phyloP scores from a whole-genome alignment of 129 eudicot genomes.

The Flaveria bidentis region DNA sequence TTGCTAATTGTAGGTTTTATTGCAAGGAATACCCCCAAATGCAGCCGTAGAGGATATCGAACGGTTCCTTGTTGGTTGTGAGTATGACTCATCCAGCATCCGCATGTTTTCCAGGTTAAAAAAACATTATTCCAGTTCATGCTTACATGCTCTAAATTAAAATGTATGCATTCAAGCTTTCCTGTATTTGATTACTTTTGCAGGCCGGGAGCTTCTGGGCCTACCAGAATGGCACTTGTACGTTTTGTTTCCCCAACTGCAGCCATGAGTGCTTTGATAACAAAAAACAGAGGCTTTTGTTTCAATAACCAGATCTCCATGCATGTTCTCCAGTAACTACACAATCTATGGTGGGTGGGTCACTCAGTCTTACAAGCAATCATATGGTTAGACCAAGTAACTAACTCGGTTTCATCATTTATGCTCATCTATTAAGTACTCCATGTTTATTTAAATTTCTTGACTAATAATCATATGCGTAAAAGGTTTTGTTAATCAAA shows the following conservation, averaged over 20 bases:
- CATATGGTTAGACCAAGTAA: slow-evolving; percentile 12
- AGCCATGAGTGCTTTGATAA: slow-evolving; percentile 66
- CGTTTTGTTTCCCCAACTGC: slow-evolving; percentile 53
- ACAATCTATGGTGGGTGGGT: neutral
- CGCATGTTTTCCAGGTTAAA: slow-evolving; percentile 46
- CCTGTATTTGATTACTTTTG: slow-evolving; percentile 10
- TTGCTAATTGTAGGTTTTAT: slow-evolving; percentile 50
- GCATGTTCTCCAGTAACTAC: slow-evolving; percentile 58
- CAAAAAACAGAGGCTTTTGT: slow-evolving; percentile 65
- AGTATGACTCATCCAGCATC: slow-evolving; percentile 50
- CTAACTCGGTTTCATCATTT: slow-evolving; percentile 5
- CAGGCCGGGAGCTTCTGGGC: slow-evolving; percentile 46
- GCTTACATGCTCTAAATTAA: neutral
- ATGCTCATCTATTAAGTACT: neutral
- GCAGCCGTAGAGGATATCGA: slow-evolving; percentile 67
- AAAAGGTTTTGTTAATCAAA: slow-evolving; percentile 3
- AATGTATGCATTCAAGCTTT: neutral
- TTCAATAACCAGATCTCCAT: slow-evolving; percentile 55
- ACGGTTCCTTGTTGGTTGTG: slow-evolving; percentile 66
- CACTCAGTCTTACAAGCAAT: neutral
- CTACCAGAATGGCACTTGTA: slow-evolving; percentile 47
- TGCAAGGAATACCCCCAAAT: slow-evolving; percentile 63
- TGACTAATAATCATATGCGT: neutral
- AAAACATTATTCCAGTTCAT: neutral
- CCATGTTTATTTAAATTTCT: neutral